These are phyloP conservation scores for Penicillium subrubescens DNA, from an alignment of 495 filamentous ascomycete species.

Conservation along the genomic window DNA sequence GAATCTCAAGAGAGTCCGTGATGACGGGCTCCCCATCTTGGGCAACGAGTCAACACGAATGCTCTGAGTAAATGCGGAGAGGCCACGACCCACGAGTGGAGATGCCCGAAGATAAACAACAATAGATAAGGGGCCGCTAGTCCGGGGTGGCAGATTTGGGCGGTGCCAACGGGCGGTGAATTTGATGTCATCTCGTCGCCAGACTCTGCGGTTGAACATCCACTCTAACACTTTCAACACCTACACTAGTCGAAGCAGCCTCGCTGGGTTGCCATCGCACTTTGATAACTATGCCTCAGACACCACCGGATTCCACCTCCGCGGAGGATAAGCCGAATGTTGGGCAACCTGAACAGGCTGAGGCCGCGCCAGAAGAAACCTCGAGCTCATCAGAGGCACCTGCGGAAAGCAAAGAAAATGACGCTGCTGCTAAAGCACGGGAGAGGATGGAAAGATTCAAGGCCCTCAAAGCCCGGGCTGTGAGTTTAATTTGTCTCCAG, in stretches of 20 bases:
- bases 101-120: slow-evolving; percentile 24
- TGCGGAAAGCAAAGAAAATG: slow-evolving; percentile 28
- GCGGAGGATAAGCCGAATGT: slow-evolving; percentile 13
- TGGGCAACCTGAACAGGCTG: slow-evolving; percentile 15
- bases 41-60: slow-evolving; percentile 2
- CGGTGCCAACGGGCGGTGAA: slow-evolving; percentile 24
- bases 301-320: slow-evolving; percentile 16
- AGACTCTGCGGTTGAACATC: slow-evolving; percentile 19
- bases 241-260: background rate
- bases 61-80: slow-evolving; percentile 7
- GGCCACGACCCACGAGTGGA: slow-evolving; percentile 26
- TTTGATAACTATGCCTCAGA: slow-evolving; percentile 18
- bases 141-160: slow-evolving; percentile 25
- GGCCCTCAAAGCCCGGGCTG: slow-evolving; percentile 78
- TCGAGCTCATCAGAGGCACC: slow-evolving; percentile 12
- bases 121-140: slow-evolving; percentile 19
- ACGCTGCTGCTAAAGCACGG: slow-evolving; percentile 34
- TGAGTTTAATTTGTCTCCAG: slow-evolving; percentile 28
- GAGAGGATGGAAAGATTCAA: slow-evolving; percentile 63
- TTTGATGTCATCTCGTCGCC: slow-evolving; percentile 15
- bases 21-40: slow-evolving; percentile 14
- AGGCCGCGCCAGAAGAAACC: slow-evolving; percentile 8
- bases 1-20: background rate
- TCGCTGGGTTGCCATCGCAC: background rate
- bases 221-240: background rate